Percentiles rank a stretch among this genome's conserved stretches.
Conservation (phyloP, 148 eudicot genomes). For the Silene latifolia region DNA sequence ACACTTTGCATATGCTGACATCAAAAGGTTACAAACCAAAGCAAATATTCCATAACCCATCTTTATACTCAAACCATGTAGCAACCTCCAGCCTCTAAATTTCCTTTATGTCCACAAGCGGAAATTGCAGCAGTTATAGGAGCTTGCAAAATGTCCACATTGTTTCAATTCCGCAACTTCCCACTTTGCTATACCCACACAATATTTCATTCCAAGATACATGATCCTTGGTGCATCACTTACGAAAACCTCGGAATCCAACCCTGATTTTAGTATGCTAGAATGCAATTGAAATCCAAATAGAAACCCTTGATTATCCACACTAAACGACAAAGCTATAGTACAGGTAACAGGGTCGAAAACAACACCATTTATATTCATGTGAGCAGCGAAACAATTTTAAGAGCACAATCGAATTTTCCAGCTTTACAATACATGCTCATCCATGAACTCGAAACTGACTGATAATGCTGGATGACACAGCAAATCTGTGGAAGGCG, state of each 20-base stretch:
- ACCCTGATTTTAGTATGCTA: conserved; percentile 48
- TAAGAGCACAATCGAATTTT: conserved; percentile 36
- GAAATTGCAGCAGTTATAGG: conserved; percentile 65
- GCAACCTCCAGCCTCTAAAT: conserved; percentile 52
- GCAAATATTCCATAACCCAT: conserved; percentile 43
- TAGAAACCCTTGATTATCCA: conserved; percentile 48
- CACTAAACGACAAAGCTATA: conserved; percentile 53
- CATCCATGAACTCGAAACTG: conserved; percentile 81
- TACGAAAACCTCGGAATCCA: conserved; percentile 47
- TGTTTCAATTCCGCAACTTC: conserved; percentile 50
- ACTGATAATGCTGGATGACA: conserved; percentile 44
- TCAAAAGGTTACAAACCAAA: conserved; percentile 69
- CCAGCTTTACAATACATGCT: conserved; percentile 69
- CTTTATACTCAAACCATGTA: conserved; percentile 59
- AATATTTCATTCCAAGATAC: conserved; percentile 92
- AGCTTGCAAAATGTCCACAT: conserved; percentile 49
- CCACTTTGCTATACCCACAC: conserved; percentile 76
- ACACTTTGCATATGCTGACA: conserved; percentile 72
- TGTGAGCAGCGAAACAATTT: conserved; percentile 43
- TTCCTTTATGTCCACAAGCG: conserved; percentile 66
- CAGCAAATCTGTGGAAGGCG: conserved; percentile 51
- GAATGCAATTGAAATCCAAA: conserved; percentile 70
- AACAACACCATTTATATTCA: conserved; percentile 52
- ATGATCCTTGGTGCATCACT: conserved; percentile 74
- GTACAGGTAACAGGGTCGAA: conserved; percentile 73